Evolutionary conservation across 768 basidiomycete genomes (phyloP), one percentile per base, ranked within the genome.

Genomic region (Mycena amicta): DNA sequence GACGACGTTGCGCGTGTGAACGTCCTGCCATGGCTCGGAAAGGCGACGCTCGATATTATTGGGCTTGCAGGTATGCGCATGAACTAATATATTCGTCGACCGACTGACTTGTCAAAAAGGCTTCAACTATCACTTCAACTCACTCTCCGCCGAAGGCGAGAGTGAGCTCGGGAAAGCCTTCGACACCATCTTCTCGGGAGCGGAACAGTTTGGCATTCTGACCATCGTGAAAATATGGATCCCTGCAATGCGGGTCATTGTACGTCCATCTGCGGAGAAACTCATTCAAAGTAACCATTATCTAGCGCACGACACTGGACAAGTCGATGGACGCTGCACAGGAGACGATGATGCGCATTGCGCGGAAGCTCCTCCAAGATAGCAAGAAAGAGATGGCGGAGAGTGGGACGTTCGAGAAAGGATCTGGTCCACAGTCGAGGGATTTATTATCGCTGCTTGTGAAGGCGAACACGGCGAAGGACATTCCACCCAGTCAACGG

Each of bases 401-500:
- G 25, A 68, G 68, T 6, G 70, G 66, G 40, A 72, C 75, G 11
- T 60, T 68, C 3, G 72, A 70, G 20, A 71, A 72, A 30, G 66
- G 66, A 3, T 60, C 66, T 4, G 61, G 70, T 57, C 64, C 64
- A 68, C 75, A 72, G 70, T 27, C 63, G 4, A 78, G 83, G 18
- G 88, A 89, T 71, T 66, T 90, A 2, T 72, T 90, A 3, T 84
- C 83, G 0, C 64, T 88, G 26, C 74, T 90, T 3, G 73, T 89
- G 41, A 77, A 77, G 57, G 87, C 88, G 3, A 90, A 90, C 66
- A 80, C 86, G 73, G 80, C 84, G 0, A 80, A 78, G 1, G 85
- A 90, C 65, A 63, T 86, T 3, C 80, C 82, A 0, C 80, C 80
- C 5, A 73, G 63, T 45, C 85, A 87, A 66, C 73, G 74, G 33